These are phyloP conservation scores for Cryphonectria carpinicola DNA, from an alignment of 2,329 filamentous ascomycete genomes.

Conservation along the genomic window DNA sequence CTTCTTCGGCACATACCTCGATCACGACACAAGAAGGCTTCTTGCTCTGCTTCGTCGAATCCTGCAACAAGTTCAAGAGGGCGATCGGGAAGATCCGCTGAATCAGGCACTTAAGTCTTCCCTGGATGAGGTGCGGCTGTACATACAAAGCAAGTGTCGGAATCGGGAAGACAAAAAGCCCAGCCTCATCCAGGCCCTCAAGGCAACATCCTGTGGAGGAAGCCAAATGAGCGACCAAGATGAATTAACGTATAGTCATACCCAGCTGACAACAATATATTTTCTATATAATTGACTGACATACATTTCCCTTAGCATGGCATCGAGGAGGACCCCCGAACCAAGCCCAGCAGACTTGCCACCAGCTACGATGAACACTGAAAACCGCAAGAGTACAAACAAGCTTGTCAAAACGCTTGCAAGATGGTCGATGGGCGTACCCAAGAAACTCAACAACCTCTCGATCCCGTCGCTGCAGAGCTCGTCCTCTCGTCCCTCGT, in stretches of 20 bases:
- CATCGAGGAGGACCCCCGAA: neutral
- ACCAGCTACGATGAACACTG: neutral
- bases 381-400: constrained; percentile 8
- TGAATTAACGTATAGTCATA: constrained; percentile 3
- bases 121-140: constrained; percentile 20
- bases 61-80: constrained; percentile 20
- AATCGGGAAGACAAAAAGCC: neutral
- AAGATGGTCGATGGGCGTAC: constrained; percentile 10
- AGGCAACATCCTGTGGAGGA: neutral
- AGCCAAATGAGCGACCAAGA: neutral
- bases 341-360: neutral
- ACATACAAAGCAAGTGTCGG: constrained; percentile 15
- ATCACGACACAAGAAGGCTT: constrained; percentile 22
- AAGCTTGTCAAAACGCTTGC: constrained; percentile 13
- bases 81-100: constrained; percentile 8
- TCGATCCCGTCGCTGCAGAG: constrained; percentile 8
- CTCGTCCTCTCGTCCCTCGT: constrained; percentile 18
- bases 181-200: neutral
- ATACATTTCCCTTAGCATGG: neutral
- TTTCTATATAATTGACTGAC: neutral
- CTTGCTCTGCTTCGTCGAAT: constrained; percentile 21
- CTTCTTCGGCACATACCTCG: constrained; percentile 16
- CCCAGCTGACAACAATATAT: neutral
- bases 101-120: constrained; percentile 15
- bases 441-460: neutral